phyloP scores from a whole-genome alignment of 1,284 basidiomycete genomes.

The Pseudozyma sp. region DNA sequence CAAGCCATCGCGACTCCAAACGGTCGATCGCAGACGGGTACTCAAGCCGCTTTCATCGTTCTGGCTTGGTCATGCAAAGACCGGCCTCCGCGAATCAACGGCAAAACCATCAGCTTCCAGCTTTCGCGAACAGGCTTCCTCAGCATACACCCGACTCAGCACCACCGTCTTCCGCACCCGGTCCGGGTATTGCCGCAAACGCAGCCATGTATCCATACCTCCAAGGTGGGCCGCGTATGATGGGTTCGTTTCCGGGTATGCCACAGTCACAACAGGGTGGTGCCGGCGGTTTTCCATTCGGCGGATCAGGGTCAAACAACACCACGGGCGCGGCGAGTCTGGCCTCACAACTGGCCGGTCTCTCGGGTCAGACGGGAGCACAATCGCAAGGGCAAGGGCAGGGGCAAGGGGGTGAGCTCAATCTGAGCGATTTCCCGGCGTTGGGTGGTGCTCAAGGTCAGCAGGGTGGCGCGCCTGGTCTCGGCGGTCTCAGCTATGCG shows the following conservation, averaged over 20 bases:
- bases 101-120: constrained; percentile 35
- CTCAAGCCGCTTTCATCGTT: neutral
- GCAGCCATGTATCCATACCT: constrained; percentile 53
- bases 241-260: constrained; percentile 52
- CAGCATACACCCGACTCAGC: constrained; percentile 24
- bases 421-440: constrained; percentile 59
- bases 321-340: constrained; percentile 49
- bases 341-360: constrained; percentile 43
- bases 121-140: constrained; percentile 44
- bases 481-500: constrained; percentile 51
- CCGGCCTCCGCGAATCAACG: constrained; percentile 43
- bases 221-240: constrained; percentile 54
- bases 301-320: constrained; percentile 48
- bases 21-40: neutral
- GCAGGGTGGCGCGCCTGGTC: constrained; percentile 46
- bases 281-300: constrained; percentile 52
- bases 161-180: constrained; percentile 27
- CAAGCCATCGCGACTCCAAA: constrained; percentile 7
- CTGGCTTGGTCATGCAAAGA: constrained; percentile 48
- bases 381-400: constrained; percentile 38
- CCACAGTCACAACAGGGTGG: constrained; percentile 51
- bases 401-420: constrained; percentile 50
- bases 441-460: constrained; percentile 48
- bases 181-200: constrained; percentile 27
- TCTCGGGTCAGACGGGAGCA: constrained; percentile 42